Base-by-base conservation (phyloP, 371 early-diverging fungal species). In the Mucor mucedo region DNA sequence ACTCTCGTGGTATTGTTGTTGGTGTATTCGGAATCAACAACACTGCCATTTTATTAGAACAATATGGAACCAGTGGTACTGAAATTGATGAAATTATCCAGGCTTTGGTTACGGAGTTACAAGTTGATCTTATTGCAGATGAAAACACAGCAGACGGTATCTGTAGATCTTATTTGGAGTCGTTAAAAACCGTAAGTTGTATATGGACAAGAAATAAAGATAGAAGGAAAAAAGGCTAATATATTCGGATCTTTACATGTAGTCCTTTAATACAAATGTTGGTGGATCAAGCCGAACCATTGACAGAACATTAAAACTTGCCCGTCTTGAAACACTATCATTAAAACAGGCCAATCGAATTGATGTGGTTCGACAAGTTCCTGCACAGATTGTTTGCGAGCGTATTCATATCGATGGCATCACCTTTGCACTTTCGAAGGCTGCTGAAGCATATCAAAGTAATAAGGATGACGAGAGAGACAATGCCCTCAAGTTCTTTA, bases 31-130 rank as follows among this genome's bases (percentile, higher is more conserved):
- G 78, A 29, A 77, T 76, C 48, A 57, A 62, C 2, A 71, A 78
- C 58, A 73, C 76, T 0, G 60, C 68, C 0, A 33, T 65, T 0
- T 60, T 87, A 4, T 32, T 84, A 39, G 68, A 75, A 6, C 76
- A 80, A 11, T 85, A 81, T 55, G 80, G 83, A 0, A 59, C 63
- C 1, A 52, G 38, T 14, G 29, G 60, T 41, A 63, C 78, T 39
- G 80, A 77, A 2, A 56, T 81, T 11, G 85, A 87, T 58, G 82
- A 81, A 16, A 68, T 79, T 27, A 73, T 85, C 45, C 78, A 80
- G 62, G 75, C 78, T 11, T 62, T 88, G 30, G 62, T 85, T 9
- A 55, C 73, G 14, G 76, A 76, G 39, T 69, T 84, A 39, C 76
- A 82, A 13, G 55, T 62, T 2, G 75, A 75, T 21, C 29, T 72